Conservation (phyloP, 2,329 filamentous ascomycete genomes). For the Fusarium sp. region DNA sequence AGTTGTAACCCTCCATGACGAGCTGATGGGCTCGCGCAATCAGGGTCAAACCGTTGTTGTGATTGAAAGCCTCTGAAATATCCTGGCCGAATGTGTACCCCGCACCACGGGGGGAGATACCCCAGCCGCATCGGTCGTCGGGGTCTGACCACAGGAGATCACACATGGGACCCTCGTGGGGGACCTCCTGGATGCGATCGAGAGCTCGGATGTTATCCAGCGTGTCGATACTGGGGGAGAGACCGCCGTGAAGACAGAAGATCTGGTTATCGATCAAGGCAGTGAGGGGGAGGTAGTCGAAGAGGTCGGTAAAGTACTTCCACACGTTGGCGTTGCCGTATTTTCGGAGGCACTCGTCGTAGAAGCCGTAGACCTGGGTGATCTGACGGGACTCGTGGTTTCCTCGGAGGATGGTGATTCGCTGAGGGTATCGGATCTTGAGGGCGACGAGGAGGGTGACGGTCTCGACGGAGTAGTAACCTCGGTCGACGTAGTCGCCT, state of each 20-base stretch:
- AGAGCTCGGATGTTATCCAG: conserved; percentile 95
- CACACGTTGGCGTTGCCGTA: conserved; percentile 99
- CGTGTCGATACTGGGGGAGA: conserved; percentile 96
- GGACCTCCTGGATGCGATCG: conserved; percentile 97
- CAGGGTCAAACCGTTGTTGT: conserved; percentile 96
- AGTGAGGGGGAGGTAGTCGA: conserved; percentile 97
- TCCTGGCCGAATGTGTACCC: conserved; percentile 97
- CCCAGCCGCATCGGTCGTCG: conserved; percentile 96
- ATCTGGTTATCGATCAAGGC: conserved; percentile 99
- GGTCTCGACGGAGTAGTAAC: conserved; percentile 99
- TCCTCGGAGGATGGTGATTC: conserved; percentile 97
- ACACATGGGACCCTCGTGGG: conserved; percentile 98
- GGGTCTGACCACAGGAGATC: conserved; percentile 98
- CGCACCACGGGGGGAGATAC: conserved; percentile 92
- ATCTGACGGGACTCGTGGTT: conserved; percentile 99
- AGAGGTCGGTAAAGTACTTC: conserved; percentile 99
- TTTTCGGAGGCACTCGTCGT: conserved; percentile 98
- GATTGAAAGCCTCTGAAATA: conserved; percentile 98
- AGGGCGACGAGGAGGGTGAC: conserved; percentile 95
- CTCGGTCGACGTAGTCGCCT: conserved; percentile 99
- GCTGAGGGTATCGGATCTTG: conserved; percentile 97
- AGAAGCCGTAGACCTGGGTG: conserved; percentile 99
- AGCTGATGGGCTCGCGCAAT: conserved; percentile 97
- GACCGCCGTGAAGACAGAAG: conserved; percentile 96
- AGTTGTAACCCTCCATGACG: conserved; percentile 99